Base-by-base conservation (phyloP, 805 yeast species). In the Lipomyces sp. region DNA sequence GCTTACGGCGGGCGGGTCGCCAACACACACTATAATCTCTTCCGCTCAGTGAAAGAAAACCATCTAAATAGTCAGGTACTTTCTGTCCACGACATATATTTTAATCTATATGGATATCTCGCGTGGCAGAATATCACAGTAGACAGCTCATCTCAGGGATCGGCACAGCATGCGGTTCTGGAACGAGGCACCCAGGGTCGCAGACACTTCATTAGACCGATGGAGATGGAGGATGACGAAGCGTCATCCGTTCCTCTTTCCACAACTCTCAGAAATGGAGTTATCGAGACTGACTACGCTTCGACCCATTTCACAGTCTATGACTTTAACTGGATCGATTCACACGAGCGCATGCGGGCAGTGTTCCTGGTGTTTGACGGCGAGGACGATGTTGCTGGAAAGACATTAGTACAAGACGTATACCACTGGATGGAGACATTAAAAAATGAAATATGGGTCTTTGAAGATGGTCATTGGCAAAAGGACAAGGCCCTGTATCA, bases 401-500 rank as follows among this genome's bases (percentile, higher is more conserved):
- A 13, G 15, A 2, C n/a, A 37, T 18, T 55, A 10, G 37, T 55
- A 48, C 58, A 55, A 55, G 51, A 30, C 32, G 58, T 55, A 32
- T 55, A 55, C 8, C 32, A 30, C 29, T 55, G 58, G 58, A 55
- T 55, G 30, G 58, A 55, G 4, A 55, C 24, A 4, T 13, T 37
- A 11, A 55, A 55, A n/a, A 7, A 55, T 30, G 58, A 55, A 55
- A 30, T 55, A 48, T 55, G 58, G 58, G 58, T 33, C 11, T 53
- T 53, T 10, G 35, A 53, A 13, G n/a, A 53, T 13, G 56, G 2
- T 24, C 24, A 24, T 33, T 53, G 56, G 56, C n/a, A 33, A 53
- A 53, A 53, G 56, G 56, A 53, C 56, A 53, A 53, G 33, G 33
- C 4, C 13, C n/a, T 53, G 56, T 53, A 53, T 4, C 4, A 24